phyloP scores from a whole-genome alignment of 202 grass and related monocot species.

The Musa balbisiana region DNA sequence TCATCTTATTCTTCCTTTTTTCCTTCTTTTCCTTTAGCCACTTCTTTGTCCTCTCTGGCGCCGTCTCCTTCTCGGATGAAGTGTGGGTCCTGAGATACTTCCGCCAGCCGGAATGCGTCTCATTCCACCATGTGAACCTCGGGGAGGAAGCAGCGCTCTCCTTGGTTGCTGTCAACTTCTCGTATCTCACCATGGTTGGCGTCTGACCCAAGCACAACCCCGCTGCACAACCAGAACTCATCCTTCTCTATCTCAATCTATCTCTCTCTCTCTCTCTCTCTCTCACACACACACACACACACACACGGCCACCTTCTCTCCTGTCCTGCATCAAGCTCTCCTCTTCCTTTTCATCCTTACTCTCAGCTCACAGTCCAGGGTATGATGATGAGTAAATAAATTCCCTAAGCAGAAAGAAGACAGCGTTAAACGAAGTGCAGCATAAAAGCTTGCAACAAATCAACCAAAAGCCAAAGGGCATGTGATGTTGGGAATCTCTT shows the following conservation, averaged over 20 bases:
- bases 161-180: neutral
- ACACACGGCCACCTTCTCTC: too few species aligned
- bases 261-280: neutral
- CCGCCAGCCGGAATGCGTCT: neutral
- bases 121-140: neutral
- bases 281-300: too few species aligned
- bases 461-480: neutral
- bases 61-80: neutral
- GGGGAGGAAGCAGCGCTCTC: too few species aligned
- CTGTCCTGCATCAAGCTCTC: too few species aligned
- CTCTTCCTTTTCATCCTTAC: neutral
- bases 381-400: neutral
- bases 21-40: slow-evolving; percentile 1
- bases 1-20: neutral
- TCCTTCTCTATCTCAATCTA: neutral
- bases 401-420: neutral
- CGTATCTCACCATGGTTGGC: neutral
- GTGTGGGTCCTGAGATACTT: neutral
- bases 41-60: neutral
- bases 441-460: neutral
- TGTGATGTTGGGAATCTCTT: slow-evolving; percentile 7
- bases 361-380: too few species aligned
- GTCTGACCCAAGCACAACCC: too few species aligned
- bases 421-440: neutral
- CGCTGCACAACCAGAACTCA: neutral